Base-by-base conservation (phyloP, 768 basidiomycete species). In the Agrocybe chaxingu region DNA sequence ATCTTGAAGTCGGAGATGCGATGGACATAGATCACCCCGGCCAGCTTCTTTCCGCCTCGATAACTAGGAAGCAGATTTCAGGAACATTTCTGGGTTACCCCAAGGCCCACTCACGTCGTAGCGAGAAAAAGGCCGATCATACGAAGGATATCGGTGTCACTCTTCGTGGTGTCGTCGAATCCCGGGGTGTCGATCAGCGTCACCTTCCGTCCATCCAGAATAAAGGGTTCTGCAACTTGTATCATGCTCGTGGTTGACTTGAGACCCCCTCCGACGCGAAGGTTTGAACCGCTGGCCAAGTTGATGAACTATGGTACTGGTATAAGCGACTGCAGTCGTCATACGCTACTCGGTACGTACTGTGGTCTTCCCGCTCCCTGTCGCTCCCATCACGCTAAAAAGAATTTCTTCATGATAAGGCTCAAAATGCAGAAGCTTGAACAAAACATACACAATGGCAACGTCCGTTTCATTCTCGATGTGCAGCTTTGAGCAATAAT, bases 1-100 rank as follows among this genome's bases (percentile, higher is more conserved):
- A 74, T 55, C 4, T 66, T 62, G 13, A 59, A 58, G 45, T 70
- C 66, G 24, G 67, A 61, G 39, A 73, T 71, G 29, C 63, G 60
- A 34, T 69, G 66, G 13, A 67, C 37, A 48, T 70, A 70, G 16
- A 70, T 47, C 33, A 73, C 51, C 8, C 68, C 71, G 18, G 52
- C 44, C 4, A 66, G 49, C 10, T 49, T 63, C 41, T 58, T 45
- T 6, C 43, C 43, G 11, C 50, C 38, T 51, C 42, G 24, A n/a
- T 53, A 48, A 7, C 48, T 56, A 29, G 7, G 13, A 37, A 36
- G 35, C 13, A 10, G 11, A 4, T 45, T n/a, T 16, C 16, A 5
- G 8, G 2, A 34, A 5, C 29, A 37, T 24, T 3, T 37, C 12
- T 16, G 1, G 4, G 9, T 13, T 10, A 36, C 10, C 6, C 18